Evolutionary conservation across 1,139 yeast genomes (phyloP), one percentile per base, ranked within the genome.

Genomic region (Pichia sp.): DNA sequence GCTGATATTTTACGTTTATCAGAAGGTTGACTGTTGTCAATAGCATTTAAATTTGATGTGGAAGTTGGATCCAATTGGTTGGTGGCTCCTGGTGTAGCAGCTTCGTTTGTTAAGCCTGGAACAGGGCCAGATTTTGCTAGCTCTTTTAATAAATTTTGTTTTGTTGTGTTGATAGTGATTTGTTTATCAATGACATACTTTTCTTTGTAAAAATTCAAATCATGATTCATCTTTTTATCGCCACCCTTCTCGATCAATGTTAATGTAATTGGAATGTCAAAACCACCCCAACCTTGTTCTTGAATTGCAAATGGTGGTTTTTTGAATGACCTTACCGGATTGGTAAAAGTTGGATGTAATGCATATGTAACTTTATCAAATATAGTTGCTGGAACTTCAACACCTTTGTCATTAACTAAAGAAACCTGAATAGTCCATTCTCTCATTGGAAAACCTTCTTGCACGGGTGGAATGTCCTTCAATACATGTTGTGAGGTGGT

Each of bases 211-310:
- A 92, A 92, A 67, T 89, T 89, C 63, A 92, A 79, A 68, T 92
- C 97, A 65, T 92, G 97, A 61, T 79, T 79, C 53, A 92, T 68
- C 62, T 86, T 85, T 56, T 86, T 76, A 64, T 89, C 97, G 43
- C 97, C 97, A 46, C 84, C 85, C 61, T 85, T 85, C 52, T 95
- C 97, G 32, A 85, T 76, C 50, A 86, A 72, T 56, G 84, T 86
- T 50, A 89, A 72, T 20, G 86, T 76, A 55, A 92, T 82, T 43
- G 87, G 88, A 62, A 92, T 77, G 63, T 90, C 96, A 62, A 90
- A 90, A 59, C 92, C 98, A 63, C 98, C 98, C 98, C 98, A 92
- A 43, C 98, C 98, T 70, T 88, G 85, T 67, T 92, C 98, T 63
- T 82, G 87, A 48, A 92, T 84, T 62, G 71, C 77, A 69, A 90